Percentiles rank a stretch among this genome's conserved stretches.
Conservation (phyloP, 805 yeast species). For the Saccharomycopsis synnaedendra region DNA sequence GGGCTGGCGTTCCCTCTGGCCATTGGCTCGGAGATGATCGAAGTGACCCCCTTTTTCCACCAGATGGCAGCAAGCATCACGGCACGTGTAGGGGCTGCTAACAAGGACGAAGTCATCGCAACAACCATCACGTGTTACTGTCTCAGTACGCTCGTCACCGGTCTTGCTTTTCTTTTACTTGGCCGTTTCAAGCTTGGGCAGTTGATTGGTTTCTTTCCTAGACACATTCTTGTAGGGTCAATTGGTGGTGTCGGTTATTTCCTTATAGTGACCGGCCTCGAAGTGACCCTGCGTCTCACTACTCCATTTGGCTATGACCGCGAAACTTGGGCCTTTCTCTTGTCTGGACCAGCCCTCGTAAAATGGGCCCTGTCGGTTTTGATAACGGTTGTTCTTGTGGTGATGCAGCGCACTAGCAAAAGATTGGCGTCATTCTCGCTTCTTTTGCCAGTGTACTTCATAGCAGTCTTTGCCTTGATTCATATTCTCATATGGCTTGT, state of each 20-base stretch:
- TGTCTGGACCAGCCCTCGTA: slow-evolving; percentile 28
- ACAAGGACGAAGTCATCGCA: slow-evolving; percentile 48
- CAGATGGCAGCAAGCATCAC: slow-evolving; percentile 77
- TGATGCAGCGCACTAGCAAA: slow-evolving; percentile 47
- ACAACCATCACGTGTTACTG: slow-evolving; percentile 86
- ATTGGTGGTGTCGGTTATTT: slow-evolving; percentile 98
- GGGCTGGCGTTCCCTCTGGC: slow-evolving; percentile 84
- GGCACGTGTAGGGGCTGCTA: slow-evolving; percentile 33
- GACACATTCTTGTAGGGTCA: slow-evolving; percentile 93
- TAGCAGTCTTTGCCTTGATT: slow-evolving; percentile 54
- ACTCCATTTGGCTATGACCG: slow-evolving; percentile 58
- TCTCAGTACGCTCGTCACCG: slow-evolving; percentile 75
- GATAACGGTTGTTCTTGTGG: slow-evolving; percentile 49
- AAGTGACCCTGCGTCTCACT: slow-evolving; percentile 75
- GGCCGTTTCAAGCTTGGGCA: slow-evolving; percentile 79
- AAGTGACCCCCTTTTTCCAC: slow-evolving; percentile 97
- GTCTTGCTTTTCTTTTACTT: slow-evolving; percentile 60
- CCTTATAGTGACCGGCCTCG: slow-evolving; percentile 79
- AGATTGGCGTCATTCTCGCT: slow-evolving; percentile 38
- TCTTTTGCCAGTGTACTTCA: slow-evolving; percentile 73
- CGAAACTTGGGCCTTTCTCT: slow-evolving; percentile 40
- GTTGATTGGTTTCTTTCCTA: slow-evolving; percentile 88
- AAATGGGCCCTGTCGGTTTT: slow-evolving; percentile 65
- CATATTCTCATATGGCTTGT: slow-evolving; percentile 56
- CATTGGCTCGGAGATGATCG: slow-evolving; percentile 98